phyloP scores from a whole-genome alignment of 2,329 filamentous ascomycete species.

The Hortaea sp. region DNA sequence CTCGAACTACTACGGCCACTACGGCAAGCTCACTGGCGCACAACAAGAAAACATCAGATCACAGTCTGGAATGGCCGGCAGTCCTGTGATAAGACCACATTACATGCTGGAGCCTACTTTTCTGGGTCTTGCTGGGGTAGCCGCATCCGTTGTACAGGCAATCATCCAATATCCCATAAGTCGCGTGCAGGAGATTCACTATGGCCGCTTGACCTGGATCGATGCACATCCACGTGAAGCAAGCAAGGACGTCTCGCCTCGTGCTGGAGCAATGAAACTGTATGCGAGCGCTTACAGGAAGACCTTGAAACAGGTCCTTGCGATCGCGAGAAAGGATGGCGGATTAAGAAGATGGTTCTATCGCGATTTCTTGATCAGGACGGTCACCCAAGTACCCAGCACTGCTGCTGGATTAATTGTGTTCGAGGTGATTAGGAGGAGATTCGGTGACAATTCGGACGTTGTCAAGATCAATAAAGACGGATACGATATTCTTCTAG shows the following conservation, averaged over 20 bases:
- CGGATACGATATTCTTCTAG: constrained; percentile 60
- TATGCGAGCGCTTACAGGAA: constrained; percentile 65
- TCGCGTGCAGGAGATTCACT: constrained; percentile 62
- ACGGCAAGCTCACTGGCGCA: constrained; percentile 22
- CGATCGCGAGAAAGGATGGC: constrained; percentile 49
- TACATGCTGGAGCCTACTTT: constrained; percentile 67
- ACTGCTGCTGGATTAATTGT: constrained; percentile 69
- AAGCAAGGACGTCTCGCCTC: background rate
- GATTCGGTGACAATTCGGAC: constrained; percentile 56
- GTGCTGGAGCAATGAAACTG: constrained; percentile 42
- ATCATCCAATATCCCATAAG: constrained; percentile 60
- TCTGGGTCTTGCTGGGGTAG: constrained; percentile 56
- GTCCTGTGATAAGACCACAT: constrained; percentile 56
- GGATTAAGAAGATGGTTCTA: constrained; percentile 57
- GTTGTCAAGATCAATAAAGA: constrained; percentile 56
- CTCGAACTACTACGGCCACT: constrained; percentile 54
- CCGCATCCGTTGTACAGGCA: constrained; percentile 60
- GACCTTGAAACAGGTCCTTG: constrained; percentile 51
- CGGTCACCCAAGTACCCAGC: constrained; percentile 63
- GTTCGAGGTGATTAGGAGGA: constrained; percentile 64
- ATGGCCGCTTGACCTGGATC: constrained; percentile 61
- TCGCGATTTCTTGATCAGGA: constrained; percentile 61
- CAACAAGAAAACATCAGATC: constrained; percentile 22
- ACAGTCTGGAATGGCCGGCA: constrained; percentile 19
- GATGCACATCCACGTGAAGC: constrained; percentile 44